Conservation (phyloP, 371 early-diverging fungal species). For the Mortierella sp. region DNA sequence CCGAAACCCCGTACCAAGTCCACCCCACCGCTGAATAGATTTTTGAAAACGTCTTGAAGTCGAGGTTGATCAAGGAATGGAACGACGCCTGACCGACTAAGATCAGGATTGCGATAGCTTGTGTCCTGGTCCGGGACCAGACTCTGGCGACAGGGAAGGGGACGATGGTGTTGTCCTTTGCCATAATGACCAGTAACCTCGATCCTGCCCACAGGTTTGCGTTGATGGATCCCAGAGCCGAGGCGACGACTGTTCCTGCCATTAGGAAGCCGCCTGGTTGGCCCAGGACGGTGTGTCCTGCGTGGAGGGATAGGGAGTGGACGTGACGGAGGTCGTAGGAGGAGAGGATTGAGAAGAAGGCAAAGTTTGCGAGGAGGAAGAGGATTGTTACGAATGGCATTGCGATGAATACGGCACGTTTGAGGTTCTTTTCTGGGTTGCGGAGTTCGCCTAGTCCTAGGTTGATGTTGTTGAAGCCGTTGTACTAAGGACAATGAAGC, state of each 20-base stretch:
- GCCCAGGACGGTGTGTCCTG: slow-evolving; percentile 53
- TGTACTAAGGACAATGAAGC: slow-evolving; percentile 26
- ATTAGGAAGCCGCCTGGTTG: slow-evolving; percentile 52
- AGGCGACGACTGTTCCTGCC: slow-evolving; percentile 55
- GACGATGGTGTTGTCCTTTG: slow-evolving; percentile 51
- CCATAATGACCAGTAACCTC: slow-evolving; percentile 48
- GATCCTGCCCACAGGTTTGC: slow-evolving; percentile 58
- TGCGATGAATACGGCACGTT: slow-evolving; percentile 52
- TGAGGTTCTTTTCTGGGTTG: slow-evolving; percentile 50
- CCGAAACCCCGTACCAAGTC: slow-evolving; percentile 51
- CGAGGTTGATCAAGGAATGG: slow-evolving; percentile 48
- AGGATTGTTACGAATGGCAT: slow-evolving; percentile 55
- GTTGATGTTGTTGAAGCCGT: slow-evolving; percentile 59
- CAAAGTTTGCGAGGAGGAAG: slow-evolving; percentile 56
- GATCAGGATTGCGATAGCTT: slow-evolving; percentile 32
- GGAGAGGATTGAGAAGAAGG: slow-evolving; percentile 55
- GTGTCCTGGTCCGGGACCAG: slow-evolving; percentile 39
- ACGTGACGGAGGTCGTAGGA: slow-evolving; percentile 57
- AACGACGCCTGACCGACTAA: slow-evolving; percentile 38
- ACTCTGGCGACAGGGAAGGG: slow-evolving; percentile 28
- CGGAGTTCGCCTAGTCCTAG: slow-evolving; percentile 54
- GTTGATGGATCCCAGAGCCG: slow-evolving; percentile 56
- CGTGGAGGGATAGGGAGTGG: slow-evolving; percentile 52
- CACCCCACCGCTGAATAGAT: slow-evolving; percentile 55
- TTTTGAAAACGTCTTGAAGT: slow-evolving; percentile 56